These are phyloP conservation scores for Protomyces lactucae-debilis DNA, from an alignment of 1,139 yeast species.

Conservation along the genomic window DNA sequence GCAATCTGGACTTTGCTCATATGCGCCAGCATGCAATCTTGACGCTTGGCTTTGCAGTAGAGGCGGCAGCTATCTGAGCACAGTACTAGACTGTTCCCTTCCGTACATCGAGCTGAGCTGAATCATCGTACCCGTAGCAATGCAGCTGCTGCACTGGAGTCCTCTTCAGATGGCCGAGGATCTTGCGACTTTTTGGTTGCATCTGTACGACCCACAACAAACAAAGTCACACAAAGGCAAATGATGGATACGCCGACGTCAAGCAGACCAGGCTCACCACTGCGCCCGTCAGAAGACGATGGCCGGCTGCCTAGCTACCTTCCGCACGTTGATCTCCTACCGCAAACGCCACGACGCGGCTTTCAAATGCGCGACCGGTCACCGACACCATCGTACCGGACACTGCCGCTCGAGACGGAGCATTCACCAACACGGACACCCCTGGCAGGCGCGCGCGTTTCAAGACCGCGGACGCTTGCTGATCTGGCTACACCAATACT, in stretches of 20 bases:
- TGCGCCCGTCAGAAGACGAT: background rate
- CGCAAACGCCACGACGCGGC: background rate
- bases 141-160: background rate
- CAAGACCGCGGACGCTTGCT: background rate
- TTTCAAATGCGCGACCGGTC: background rate
- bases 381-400: background rate
- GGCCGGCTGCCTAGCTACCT: background rate
- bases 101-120: too few relatives aligned
- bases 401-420: background rate
- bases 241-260: background rate
- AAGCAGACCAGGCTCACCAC: background rate
- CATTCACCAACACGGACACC: background rate
- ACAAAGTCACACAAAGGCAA: background rate
- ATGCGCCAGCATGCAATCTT: conserved; percentile 73
- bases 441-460: background rate
- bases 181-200: too few relatives aligned
- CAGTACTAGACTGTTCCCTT: background rate
- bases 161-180: background rate
- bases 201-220: background rate
- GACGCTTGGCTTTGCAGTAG: conserved; percentile 64
- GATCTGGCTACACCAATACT: background rate
- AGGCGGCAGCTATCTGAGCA: conserved; percentile 36
- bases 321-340: background rate
- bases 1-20: conserved; percentile 68
- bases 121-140: too few relatives aligned